Base-by-base conservation (phyloP, 768 basidiomycete species). In the Scleroderma citrinum region DNA sequence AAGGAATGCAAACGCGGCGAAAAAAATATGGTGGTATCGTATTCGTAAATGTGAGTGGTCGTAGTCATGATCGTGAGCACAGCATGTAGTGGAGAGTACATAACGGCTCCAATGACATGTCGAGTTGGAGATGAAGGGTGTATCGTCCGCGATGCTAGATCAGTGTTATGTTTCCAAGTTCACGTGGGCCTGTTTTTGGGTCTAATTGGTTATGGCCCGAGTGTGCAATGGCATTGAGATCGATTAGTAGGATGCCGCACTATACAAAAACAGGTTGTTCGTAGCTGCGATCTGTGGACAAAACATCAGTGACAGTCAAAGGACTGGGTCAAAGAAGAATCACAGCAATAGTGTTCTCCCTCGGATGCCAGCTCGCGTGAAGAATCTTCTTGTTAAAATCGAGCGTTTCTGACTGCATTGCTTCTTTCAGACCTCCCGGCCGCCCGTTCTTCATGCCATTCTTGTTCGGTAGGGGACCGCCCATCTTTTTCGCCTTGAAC, bases 401-500 rank as follows among this genome's bases (percentile, higher is more conserved):
- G 53, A 89, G 70, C 16, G 88, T 82, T 60, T 91, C 86, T 60
- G 85, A 66, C 63, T 92, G 87, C 82, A 96, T 90, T 42, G 84
- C 80, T 56, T 95, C 92, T 64, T 86, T 83, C 65, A 88, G 69
- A 44, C 64, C 65, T 44, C 82, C 80, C 34, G 77, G 75, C 60
- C 88, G 82, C 12, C 92, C 92, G 66, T 92, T 83, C 80, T 87
- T 85, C 59, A 77, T 61, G 41, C 77, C 72, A 53, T 77, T 71
- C 67, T 87, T 87, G 61, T 77, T 81, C n/a, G 82, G 80, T 47
- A 85, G 62, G 8, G 85, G 83, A 2, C 88, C 93, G 12, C 94
- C 92, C 48, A 96, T 89, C 78, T 98, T 99, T 85, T 97, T 99
- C 43, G 91, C 92, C 69, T 98, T 98, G 76, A 99, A 99, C 6